phyloP scores from a whole-genome alignment of 495 filamentous ascomycete genomes.

The Coniosporium apollinis region DNA sequence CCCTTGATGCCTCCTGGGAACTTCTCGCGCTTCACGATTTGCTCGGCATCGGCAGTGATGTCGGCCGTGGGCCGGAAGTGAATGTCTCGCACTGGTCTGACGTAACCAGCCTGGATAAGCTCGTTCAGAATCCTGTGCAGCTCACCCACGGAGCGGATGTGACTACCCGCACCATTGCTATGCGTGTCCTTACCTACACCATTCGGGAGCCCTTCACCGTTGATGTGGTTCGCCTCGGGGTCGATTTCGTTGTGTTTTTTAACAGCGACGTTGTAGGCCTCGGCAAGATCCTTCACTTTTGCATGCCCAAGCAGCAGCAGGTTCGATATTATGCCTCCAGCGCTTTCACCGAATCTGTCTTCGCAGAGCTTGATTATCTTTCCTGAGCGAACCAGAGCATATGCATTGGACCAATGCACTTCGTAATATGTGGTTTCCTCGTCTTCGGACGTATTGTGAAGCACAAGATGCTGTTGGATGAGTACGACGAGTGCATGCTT shows the following conservation, averaged over 20 bases:
- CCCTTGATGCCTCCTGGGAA: slow-evolving; percentile 17
- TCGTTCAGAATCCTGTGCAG: slow-evolving; percentile 30
- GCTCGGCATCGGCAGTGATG: slow-evolving; percentile 32
- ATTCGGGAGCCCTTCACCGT: slow-evolving; percentile 13
- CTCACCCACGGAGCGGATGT: slow-evolving; percentile 9
- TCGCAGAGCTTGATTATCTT: slow-evolving; percentile 67
- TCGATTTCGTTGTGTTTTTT: slow-evolving; percentile 6
- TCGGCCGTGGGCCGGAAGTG: slow-evolving; percentile 37
- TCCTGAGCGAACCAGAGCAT: slow-evolving; percentile 60
- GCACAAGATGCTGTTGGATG: slow-evolving; percentile 73
- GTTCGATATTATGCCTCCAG: slow-evolving; percentile 52
- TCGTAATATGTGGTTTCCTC: slow-evolving; percentile 59
- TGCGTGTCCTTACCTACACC: slow-evolving; percentile 9
- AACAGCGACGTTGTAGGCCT: slow-evolving; percentile 20
- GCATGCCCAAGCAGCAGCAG: slow-evolving; percentile 66
- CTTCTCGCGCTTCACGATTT: slow-evolving; percentile 22
- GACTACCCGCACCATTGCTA: slow-evolving; percentile 1
- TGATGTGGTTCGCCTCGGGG: slow-evolving; percentile 9
- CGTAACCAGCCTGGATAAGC: slow-evolving; percentile 32
- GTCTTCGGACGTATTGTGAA: slow-evolving; percentile 48
- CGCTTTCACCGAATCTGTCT: slow-evolving; percentile 48
- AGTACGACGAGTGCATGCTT: slow-evolving; percentile 68
- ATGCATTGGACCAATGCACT: slow-evolving; percentile 54
- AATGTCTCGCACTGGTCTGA: slow-evolving; percentile 29
- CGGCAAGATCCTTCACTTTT: slow-evolving; percentile 48